Evolutionary conservation across 75 land plant genomes (phyloP).

Genomic region (Picea sitchensis): DNA sequence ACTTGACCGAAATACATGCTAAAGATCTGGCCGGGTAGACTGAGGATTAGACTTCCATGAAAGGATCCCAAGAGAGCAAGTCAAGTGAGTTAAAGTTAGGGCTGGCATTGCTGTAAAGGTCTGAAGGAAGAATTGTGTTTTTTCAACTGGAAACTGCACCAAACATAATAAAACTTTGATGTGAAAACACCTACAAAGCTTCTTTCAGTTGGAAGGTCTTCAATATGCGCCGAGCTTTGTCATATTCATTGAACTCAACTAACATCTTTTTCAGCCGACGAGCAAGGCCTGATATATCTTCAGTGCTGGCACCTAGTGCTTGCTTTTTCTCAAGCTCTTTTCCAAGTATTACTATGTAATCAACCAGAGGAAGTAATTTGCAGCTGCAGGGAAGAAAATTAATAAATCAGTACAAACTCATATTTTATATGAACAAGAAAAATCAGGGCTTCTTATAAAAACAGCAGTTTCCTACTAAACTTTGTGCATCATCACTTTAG

Average conservation of each 20-base stretch:
- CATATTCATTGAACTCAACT: slow-evolving; percentile 86
- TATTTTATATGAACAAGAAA: background rate
- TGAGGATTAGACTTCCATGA: background rate
- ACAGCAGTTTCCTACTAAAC: background rate
- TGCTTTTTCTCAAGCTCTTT: slow-evolving; percentile 61
- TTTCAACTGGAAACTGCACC: background rate
- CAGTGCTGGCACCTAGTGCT: slow-evolving; percentile 30
- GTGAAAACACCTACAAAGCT: slow-evolving; percentile 47
- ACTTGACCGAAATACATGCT: background rate
- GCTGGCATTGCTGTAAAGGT: background rate
- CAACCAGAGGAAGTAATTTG: slow-evolving; percentile 71
- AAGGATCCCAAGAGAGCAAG: background rate
- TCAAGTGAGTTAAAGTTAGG: background rate
- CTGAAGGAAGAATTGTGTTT: background rate
- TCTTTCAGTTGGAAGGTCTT: slow-evolving; percentile 83
- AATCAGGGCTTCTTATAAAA: no score
- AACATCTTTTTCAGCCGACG: slow-evolving; percentile 81
- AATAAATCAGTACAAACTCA: background rate
- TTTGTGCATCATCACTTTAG: background rate
- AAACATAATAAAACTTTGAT: background rate
- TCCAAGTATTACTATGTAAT: slow-evolving; percentile 46
- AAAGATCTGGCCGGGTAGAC: background rate
- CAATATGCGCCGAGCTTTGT: slow-evolving; percentile 63
- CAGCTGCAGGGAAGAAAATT: slow-evolving; percentile 23
- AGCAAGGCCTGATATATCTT: slow-evolving; percentile 53